Percentiles rank a stretch among this genome's conserved stretches.
Evolutionary conservation across 441 rosid species (phyloP).

Genomic region (Syzygium malaccense): DNA sequence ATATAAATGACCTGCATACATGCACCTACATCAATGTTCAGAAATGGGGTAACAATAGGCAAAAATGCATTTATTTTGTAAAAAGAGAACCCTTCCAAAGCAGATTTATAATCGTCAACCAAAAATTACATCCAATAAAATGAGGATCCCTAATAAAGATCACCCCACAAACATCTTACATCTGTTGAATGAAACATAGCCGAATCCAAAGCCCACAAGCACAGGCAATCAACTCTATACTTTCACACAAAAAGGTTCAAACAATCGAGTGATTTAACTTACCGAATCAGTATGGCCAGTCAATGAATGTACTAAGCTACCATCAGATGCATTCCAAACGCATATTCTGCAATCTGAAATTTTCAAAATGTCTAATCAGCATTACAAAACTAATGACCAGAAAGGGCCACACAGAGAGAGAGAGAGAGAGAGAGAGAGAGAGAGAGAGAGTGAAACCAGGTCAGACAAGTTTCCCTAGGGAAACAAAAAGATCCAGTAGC

Average conservation of each 20-base stretch:
- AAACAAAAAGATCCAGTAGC: background rate
- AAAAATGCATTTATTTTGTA: background rate
- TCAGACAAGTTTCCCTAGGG: background rate
- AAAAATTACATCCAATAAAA: background rate
- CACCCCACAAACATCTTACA: background rate
- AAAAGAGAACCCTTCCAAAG: background rate
- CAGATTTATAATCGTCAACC: background rate
- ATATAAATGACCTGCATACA: background rate
- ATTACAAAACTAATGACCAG: background rate
- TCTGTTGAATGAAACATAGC: background rate
- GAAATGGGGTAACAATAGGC: background rate
- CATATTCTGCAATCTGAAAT: slow-evolving; percentile 5
- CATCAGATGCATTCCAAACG: slow-evolving; percentile 1
- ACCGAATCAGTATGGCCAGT: background rate
- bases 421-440: background rate
- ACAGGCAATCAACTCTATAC: background rate
- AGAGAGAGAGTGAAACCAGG: background rate
- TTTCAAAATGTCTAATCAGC: background rate
- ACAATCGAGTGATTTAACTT: background rate
- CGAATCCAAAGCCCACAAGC: background rate
- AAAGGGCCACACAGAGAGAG: background rate
- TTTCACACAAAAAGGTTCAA: background rate
- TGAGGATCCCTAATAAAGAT: background rate
- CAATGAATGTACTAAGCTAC: slow-evolving; percentile 3
- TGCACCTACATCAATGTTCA: background rate